Percentiles rank a stretch among this genome's conserved stretches.
Evolutionary conservation across 192 early-diverging fungal species (phyloP).

Genomic region (Powellomyces hirtus): DNA sequence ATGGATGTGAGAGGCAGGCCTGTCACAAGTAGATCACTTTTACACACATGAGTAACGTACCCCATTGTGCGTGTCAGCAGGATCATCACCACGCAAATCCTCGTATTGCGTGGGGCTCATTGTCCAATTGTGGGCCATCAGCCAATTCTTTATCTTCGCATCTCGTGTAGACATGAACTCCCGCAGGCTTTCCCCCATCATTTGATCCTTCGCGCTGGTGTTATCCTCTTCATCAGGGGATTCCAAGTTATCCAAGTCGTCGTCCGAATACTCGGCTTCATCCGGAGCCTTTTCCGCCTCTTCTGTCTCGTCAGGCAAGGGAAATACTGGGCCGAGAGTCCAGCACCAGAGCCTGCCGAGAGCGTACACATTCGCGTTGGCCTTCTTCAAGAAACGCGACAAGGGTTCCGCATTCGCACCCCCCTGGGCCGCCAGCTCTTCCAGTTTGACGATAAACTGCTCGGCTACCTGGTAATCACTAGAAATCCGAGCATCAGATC

Average conservation of each 20-base stretch:
- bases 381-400: not conserved
- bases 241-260: not conserved
- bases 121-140: not conserved
- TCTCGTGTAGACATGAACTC: not conserved
- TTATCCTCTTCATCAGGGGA: not conserved
- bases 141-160: not conserved
- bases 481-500: not conserved
- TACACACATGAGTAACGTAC: too few relatives aligned
- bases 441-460: not conserved
- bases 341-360: slow-evolving; percentile 1
- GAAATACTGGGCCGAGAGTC: not conserved
- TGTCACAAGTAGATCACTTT: too few relatives aligned
- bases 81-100: not conserved
- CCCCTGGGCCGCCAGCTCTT: not conserved
- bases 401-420: not conserved
- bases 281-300: not conserved
- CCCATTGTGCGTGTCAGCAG: not conserved
- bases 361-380: not conserved
- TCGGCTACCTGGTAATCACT: not conserved
- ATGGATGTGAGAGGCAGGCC: too few relatives aligned
- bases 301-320: not conserved
- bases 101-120: not conserved
- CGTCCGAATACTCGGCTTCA: not conserved
- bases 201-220: not conserved
- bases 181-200: not conserved